Percentiles rank a stretch among this genome's conserved stretches.
Conservation (phyloP, 2,329 filamentous ascomycete species). For the Diaporthe helianthi region DNA sequence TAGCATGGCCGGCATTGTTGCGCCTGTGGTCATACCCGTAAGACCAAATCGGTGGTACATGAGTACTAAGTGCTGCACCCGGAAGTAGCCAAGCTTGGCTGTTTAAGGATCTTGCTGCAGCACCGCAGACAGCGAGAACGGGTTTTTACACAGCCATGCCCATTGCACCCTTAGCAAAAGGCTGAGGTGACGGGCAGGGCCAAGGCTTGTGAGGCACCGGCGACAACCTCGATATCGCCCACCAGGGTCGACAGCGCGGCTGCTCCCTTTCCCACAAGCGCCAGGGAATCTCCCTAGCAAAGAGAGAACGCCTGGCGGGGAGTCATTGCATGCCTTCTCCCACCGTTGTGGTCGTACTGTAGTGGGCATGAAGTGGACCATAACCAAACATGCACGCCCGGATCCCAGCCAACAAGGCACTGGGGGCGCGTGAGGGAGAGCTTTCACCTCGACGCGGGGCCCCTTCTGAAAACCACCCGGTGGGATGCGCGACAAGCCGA, state of each 20-base stretch:
- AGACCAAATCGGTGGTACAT: constrained; percentile 14
- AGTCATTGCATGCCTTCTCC: constrained; percentile 9
- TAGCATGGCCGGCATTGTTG: not conserved
- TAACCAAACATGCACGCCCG: not conserved
- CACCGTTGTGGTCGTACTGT: constrained; percentile 22
- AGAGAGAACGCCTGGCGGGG: constrained; percentile 4
- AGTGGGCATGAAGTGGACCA: constrained; percentile 16
- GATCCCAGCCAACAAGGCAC: constrained; percentile 2
- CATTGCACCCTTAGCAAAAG: not conserved
- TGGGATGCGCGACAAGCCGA: not conserved
- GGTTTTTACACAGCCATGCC: constrained; percentile 1
- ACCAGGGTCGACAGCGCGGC: not conserved
- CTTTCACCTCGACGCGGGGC: not conserved
- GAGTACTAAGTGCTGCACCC: constrained; percentile 1
- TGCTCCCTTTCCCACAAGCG: constrained; percentile 2
- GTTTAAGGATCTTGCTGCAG: constrained; percentile 19
- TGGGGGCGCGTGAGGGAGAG: constrained; percentile 2
- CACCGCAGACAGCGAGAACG: constrained; percentile 7
- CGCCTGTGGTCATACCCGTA: not conserved
- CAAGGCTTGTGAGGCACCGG: not conserved
- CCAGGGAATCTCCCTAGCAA: not conserved
- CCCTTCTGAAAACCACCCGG: not conserved
- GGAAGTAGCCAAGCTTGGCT: constrained; percentile 6
- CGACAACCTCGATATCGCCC: constrained; percentile 20
- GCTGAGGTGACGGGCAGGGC: not conserved